A percentile compares a stretch with the other conserved stretches of the same genome.
Evolutionary conservation across 305 asterid genomes (phyloP).

Genomic region (Rubia peregrina): DNA sequence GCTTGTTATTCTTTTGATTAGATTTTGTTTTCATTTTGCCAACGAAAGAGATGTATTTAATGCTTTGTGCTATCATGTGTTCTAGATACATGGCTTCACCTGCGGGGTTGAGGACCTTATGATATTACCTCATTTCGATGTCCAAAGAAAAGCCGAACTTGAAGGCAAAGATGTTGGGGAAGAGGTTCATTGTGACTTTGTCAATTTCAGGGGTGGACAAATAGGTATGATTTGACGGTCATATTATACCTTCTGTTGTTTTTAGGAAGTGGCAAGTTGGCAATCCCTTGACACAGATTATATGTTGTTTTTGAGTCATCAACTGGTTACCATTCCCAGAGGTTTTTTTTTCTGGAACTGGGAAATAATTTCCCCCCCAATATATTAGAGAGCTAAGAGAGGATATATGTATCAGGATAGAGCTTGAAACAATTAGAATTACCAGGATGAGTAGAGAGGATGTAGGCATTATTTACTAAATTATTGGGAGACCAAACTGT

Average conservation of each 20-base stretch:
- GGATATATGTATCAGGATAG: not conserved
- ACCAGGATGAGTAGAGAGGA: constrained; percentile 2
- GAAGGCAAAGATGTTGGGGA: constrained; percentile 94
- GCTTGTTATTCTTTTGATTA: not conserved
- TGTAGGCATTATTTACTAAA: not conserved
- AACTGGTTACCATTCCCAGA: not conserved
- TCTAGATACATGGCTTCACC: constrained; percentile 85
- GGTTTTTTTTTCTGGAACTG: not conserved
- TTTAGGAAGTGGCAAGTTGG: not conserved
- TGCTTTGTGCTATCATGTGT: constrained; percentile 14
- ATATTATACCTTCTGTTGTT: not conserved
- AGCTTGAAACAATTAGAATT: not conserved
- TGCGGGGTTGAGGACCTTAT: constrained; percentile 96
- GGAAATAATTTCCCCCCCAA: not conserved
- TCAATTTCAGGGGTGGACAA: constrained; percentile 74
- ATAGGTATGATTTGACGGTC: constrained; percentile 40
- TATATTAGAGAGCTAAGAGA: too few relatives aligned
- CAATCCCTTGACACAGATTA: not conserved
- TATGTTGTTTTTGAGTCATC: constrained; percentile 2
- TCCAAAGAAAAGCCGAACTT: constrained; percentile 75
- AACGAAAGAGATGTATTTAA: not conserved
- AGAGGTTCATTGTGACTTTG: constrained; percentile 92
- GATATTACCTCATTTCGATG: constrained; percentile 65
- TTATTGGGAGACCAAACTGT: not conserved
- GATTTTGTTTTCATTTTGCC: not conserved